Evolutionary conservation across 768 basidiomycete species (phyloP), one percentile per base, ranked within the genome.

Genomic region (Tephrocybe sp.): DNA sequence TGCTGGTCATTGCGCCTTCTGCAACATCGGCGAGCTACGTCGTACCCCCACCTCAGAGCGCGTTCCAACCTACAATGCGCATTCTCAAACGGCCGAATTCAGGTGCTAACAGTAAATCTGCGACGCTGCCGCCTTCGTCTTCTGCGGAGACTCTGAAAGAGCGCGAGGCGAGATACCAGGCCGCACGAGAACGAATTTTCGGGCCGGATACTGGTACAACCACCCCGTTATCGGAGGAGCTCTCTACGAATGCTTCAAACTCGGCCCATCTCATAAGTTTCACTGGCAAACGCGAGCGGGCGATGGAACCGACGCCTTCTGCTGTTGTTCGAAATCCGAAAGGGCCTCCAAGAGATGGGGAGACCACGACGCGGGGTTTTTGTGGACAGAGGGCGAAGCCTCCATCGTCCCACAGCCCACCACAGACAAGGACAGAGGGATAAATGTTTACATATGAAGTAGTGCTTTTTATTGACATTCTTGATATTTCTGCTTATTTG

Each of bases 141-240:
- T 57, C 56, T 11, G 59, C 58, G 6, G 72, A 73, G 38, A 67
- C 78, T 3, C 69, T 87, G 3, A 77, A 81, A 28, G 85, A 88
- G 49, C 79, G 88, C 36, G 88, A 89, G 63, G 84, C 80, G 15
- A 77, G 83, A 48, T 91, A 91, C 64, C 78, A 84, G 50, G 86
- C 82, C 17, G 88, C 89, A 2, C 71, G 89, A 23, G 81, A 85
- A 48, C 76, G 89, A 18, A 90, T 91, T 46, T 91, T 90, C 54
- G 82, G 83, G 3, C 58, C 57, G 15, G 54, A 60, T 23, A 54
- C 56, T 3, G 60, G 46, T 17, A 26, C 49, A 12, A 36, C 7
- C 24, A 42, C 24, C n/a, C 39, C 45, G 17, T 34, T 10, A 4
- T 15, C 6, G 18, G 53, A 49, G 38, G 46, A 50, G 18, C 28